A percentile compares a stretch with the other conserved stretches of the same genome.
Evolutionary conservation across 805 yeast genomes (phyloP).

Genomic region (Cyberlindnera suaveolens): DNA sequence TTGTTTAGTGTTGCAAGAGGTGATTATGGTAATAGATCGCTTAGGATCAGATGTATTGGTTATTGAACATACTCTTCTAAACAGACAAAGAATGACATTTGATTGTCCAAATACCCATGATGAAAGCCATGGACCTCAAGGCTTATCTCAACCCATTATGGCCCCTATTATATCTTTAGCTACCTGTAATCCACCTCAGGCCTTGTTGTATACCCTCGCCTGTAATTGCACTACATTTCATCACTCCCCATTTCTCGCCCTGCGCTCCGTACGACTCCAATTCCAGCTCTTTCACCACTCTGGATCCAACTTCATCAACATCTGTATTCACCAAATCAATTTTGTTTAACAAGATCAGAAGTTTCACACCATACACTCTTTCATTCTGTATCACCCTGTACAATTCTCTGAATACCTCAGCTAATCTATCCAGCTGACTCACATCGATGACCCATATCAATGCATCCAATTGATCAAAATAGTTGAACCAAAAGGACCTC

Average conservation of each 20-base stretch:
- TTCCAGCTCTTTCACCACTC: constrained; percentile 7
- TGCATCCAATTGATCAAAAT: constrained; percentile 63
- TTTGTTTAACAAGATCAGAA: constrained; percentile 72
- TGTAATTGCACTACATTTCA: constrained; percentile 10
- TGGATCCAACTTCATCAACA: constrained; percentile 9
- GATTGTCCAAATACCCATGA: too few relatives aligned
- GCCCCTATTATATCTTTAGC: too few relatives aligned
- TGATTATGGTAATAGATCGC: too few relatives aligned
- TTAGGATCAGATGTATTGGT: too few relatives aligned
- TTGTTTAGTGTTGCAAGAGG: too few relatives aligned
- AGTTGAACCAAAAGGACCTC: constrained; percentile 89
- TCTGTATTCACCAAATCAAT: constrained; percentile 45
- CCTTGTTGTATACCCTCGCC: constrained; percentile 7
- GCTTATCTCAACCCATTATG: too few relatives aligned
- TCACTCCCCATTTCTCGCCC: constrained; percentile 11
- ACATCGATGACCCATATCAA: constrained; percentile 86
- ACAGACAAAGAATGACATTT: too few relatives aligned
- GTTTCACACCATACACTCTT: constrained; percentile 57
- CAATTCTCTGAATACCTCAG: constrained; percentile 62
- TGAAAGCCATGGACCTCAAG: too few relatives aligned
- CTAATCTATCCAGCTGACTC: constrained; percentile 48
- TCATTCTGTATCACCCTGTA: constrained; percentile 50
- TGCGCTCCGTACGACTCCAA: constrained; percentile 7
- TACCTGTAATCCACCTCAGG: constrained; percentile 6
- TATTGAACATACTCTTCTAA: too few relatives aligned